Base-by-base conservation (phyloP, 2,329 filamentous ascomycete genomes). In the Fusarium scirpi region DNA sequence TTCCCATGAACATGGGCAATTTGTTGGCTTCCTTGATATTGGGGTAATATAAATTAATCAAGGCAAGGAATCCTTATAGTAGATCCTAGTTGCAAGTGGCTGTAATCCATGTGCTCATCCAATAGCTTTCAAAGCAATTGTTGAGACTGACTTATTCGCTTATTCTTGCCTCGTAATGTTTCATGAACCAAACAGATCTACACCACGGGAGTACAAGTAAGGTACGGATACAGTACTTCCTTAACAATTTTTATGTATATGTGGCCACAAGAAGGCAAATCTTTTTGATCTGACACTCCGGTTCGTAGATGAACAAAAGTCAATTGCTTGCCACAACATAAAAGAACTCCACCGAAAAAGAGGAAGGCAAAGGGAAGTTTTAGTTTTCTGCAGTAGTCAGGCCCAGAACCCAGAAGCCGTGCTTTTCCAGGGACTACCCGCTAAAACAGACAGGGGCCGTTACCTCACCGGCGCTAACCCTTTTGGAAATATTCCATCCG, bases 371-470 rank as follows among this genome's bases (percentile, higher is more conserved):
- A 52, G 32, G 22, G 12, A 27, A 27, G 25, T n/a, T 38, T n/a
- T 38, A 11, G 18, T 46, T 46, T 46, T 24, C 44, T 38, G 18
- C 34, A 38, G 34, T 27, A 40, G 32, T 52, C 9, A 57, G 54
- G 67, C 54, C 54, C 45, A 65, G 58, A 68, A 52, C 44, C 46
- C 41, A 65, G 63, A 65, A 46, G 49, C 54, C 57, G 54, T 65
- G 51, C 49, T 55, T 49, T 58, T 44, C 59, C 58, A 70, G 58
- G 67, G 67, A 66, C 63, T 54, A 57, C 58, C 67, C 67, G 67
- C 67, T 51, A 65, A 65, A 51, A 46, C 44, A n/a, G 51, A 59
- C 63, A 60, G 47, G 47, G 62, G 52, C 58, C 27, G 65, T 41
- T 51, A 13, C 48, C 57, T 46, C 40, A 52, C 44, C 40, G 5